Evolutionary conservation across 2,329 filamentous ascomycete genomes (phyloP), one percentile per base, ranked within the genome.

Genomic region (Ophiocordyceps camponoti-floridani): DNA sequence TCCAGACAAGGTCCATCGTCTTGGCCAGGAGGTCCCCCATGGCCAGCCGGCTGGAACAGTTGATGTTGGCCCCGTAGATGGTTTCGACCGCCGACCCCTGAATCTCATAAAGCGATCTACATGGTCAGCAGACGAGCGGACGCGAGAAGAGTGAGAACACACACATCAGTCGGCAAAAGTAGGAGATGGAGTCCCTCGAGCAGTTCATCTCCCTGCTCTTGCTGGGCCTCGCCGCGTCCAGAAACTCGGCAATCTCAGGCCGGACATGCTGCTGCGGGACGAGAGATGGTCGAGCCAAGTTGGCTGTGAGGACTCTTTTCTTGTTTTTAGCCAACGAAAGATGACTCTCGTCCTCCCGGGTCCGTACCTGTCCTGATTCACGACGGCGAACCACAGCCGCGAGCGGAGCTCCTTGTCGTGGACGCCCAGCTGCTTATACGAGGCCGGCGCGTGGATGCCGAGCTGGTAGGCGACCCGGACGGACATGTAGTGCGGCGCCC

Each of bases 381-480:
- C 47, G 0, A 58, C 52, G 2, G 56, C 55, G 41, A 56, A 57
- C 58, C 57, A 60, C 11, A 60, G 47, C 11, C 52, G 48, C 1
- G 53, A 52, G 16, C 53, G 52, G 4, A 57, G 47, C 37, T 57
- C 52, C 31, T 51, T 56, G 28, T 59, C 56, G 3, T 47, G 44
- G 0, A 44, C 42, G 13, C 45, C 43, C 0, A 56, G 47, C 14
- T 50, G 46, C 5, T 52, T 50, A 33, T 59, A 59, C 2, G 50
- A 51, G 1, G 53, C 53, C 1, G 53, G 54, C 4, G 58, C 55
- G 45, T 62, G 58, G 19, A 62, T 49, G 6, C 59, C 60, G 2
- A 62, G 51, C 42, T 61, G 58, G 42, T 59, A 61, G 1, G 57
- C 49, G 0, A 56, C 50, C 28, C 58, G 58, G 37, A 62, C 58